Evolutionary conservation across 306 rosid species (phyloP).

Genomic region (Prunus kanzakura): DNA sequence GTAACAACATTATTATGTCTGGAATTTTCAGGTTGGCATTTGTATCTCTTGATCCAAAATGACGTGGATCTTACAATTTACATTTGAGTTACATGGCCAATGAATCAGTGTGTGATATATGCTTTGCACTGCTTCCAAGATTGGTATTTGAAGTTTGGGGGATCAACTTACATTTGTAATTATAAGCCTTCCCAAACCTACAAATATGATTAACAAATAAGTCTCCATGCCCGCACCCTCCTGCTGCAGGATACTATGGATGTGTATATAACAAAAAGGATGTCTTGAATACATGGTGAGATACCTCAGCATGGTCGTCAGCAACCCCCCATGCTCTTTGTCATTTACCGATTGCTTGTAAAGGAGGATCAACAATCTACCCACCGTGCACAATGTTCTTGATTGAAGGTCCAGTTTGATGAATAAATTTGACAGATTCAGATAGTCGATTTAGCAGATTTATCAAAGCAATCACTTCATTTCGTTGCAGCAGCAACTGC

Average conservation of each 20-base stretch:
- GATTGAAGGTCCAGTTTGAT: constrained; percentile 45
- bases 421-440: constrained; percentile 43
- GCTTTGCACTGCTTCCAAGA: neutral
- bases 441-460: constrained; percentile 69
- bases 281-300: neutral
- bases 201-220: too few species aligned
- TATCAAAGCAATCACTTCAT: constrained; percentile 64
- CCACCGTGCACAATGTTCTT: constrained; percentile 42
- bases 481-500: constrained; percentile 69
- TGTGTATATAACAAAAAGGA: neutral
- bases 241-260: too few species aligned
- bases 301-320: too few species aligned
- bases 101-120: neutral
- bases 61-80: too few species aligned
- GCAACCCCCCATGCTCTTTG: constrained; percentile 16
- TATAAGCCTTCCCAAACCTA: too few species aligned
- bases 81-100: neutral
- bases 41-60: too few species aligned
- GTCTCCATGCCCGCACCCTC: too few species aligned
- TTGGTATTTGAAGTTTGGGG: neutral
- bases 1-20: too few species aligned
- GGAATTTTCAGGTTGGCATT: too few species aligned
- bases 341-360: constrained; percentile 20
- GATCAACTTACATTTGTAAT: too few species aligned
- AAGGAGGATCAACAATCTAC: constrained; percentile 10